phyloP scores from a whole-genome alignment of 768 basidiomycete species.

The Pholiota conissans region DNA sequence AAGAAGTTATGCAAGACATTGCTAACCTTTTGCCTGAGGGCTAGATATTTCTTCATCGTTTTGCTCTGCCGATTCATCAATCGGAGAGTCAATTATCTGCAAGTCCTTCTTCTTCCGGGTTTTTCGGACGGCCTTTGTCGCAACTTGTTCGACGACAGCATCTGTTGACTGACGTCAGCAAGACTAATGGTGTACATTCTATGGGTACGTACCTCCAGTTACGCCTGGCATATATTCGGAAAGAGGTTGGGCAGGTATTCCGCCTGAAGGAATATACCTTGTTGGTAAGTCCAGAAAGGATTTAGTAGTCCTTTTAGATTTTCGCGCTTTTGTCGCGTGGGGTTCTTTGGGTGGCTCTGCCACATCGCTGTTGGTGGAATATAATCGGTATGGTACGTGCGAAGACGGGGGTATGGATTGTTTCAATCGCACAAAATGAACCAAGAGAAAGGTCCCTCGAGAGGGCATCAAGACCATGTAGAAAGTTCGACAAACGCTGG shows the following conservation, averaged over 20 bases:
- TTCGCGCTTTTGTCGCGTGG: not conserved
- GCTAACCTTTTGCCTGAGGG: not conserved
- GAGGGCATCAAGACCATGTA: not conserved
- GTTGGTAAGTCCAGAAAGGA: slow-evolving; percentile 60
- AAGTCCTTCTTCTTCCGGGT: not conserved
- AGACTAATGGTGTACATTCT: not conserved
- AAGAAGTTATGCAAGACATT: too few relatives aligned
- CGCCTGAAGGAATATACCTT: slow-evolving; percentile 41
- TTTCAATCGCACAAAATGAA: not conserved
- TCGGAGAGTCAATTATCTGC: not conserved
- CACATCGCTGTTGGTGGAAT: not conserved
- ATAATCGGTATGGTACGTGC: not conserved
- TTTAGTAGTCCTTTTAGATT: slow-evolving; percentile 34
- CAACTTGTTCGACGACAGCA: not conserved
- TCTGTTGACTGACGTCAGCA: not conserved
- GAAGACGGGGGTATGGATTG: not conserved
- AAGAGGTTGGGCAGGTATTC: slow-evolving; percentile 41
- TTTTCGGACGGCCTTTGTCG: not conserved
- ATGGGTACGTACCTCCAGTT: not conserved
- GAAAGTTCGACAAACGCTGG: too few relatives aligned
- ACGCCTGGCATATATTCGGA: slow-evolving; percentile 25
- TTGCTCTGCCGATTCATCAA: not conserved
- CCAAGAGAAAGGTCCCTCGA: not conserved
- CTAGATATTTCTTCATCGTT: not conserved
- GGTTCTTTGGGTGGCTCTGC: not conserved